Base-by-base conservation (phyloP, 2,329 filamentous ascomycete species). In the Byssothecium circinans region DNA sequence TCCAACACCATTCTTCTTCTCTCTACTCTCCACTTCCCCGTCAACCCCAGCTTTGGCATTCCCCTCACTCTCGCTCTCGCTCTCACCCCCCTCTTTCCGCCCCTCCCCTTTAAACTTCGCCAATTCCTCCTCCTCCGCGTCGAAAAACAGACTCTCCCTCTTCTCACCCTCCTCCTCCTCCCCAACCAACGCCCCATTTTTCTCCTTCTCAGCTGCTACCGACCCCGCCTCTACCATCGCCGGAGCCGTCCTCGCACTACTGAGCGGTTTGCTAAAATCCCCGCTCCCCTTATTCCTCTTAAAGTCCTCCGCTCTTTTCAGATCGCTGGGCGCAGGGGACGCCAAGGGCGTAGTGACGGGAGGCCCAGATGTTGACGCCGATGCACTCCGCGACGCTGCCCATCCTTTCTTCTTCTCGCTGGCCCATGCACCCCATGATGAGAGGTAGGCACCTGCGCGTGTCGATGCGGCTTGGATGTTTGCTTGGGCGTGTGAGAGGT, bases 331-430 rank as follows among this genome's bases (percentile, higher is more conserved):
- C 19, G 48, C 39, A 3, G 57, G 60, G 1, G 52, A 53, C 8
- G 52, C 42, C 23, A 48, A 49, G 3, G 64, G 60, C 0, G 61
- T 57, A 3, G 47, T 50, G 1, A 60, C 47, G 1, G 64, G 64
- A 19, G 64, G 66, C 2, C 47, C 39, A 2, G 47, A 54, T 2
- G 54, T 33, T 19, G 64, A 66, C 2, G 46, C 41, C 2, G 47
- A 54, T 2, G 54, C 35, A 40, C 49, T 61, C 8, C 49, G 43
- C 4, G 50, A 48, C 1, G 60, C 56, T 15, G 22, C 47, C 68
- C 68, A 71, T 2, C 65, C 66, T 37, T 66, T 68, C 36, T 86
- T 88, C 74, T 91, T 92, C 74, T 94, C 88, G 41, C 85, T 85
- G 4, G 83, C 83, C 83, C 83, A 86, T 1, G 76, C 70, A 4